Evolutionary conservation across 2,329 filamentous ascomycete species (phyloP), one percentile per base, ranked within the genome.

Genomic region (Pezicula radicicola): DNA sequence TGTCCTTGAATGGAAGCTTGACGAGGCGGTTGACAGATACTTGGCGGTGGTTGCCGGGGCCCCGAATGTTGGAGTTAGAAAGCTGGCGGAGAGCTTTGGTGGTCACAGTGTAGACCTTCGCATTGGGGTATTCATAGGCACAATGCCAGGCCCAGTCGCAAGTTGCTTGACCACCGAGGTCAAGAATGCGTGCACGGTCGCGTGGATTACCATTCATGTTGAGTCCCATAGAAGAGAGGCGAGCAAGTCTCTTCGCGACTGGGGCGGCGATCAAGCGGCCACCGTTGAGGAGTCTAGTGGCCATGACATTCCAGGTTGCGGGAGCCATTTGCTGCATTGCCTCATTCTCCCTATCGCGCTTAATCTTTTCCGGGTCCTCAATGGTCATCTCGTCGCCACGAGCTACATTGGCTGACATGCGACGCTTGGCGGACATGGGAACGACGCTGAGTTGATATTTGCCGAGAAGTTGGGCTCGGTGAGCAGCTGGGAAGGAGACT

Each of bases 121-220:
- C 81, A 67, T 90, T 87, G 16, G 89, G 90, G 69, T 92, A 94
- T 67, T 93, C 87, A 46, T 89, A 78, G 1, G 94, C 91, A 52
- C 91, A 88, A 66, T 94, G 86, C 94, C 94, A 99, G 19, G 89
- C 93, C 94, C 94, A 99, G 70, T 96, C 91, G 66, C 91, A 93
- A 13, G 88, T 84, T 0, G 87, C 79, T 66, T 93, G 86, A 42
- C 92, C 92, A 46, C 89, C 91, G 33, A 97, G 84, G 66, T 97
- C 93, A 25, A 97, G 80, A 52, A 97, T 87, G 33, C 88, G 78
- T 3, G 84, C 74, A 21, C 84, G 79, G 52, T 81, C 74, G 53
- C 74, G 73, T 48, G 70, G 66, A 16, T 70, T 68, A 36, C 77
- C 76, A 40, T 74, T 65, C 28, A 67, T 63, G n/a, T 69, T 70